A percentile compares a stretch with the other conserved stretches of the same genome.
Conservation (phyloP, 2,329 filamentous ascomycete genomes). For the Achaetomium macrosporum region DNA sequence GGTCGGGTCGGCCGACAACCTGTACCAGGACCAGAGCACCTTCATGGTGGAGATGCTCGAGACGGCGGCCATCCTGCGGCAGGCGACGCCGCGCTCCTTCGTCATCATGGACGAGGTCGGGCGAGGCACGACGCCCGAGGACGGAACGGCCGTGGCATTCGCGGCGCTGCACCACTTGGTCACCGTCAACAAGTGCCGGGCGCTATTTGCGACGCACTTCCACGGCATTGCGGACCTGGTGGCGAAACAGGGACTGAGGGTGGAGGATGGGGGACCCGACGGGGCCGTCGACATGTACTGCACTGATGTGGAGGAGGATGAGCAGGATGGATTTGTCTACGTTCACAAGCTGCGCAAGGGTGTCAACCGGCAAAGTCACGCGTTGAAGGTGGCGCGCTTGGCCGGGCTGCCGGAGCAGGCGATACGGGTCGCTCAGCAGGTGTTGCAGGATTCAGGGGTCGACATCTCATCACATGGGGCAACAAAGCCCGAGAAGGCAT, state of each 20-base stretch:
- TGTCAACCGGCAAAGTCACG: slow-evolving; percentile 82
- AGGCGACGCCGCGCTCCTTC: slow-evolving; percentile 78
- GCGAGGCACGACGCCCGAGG: slow-evolving; percentile 85
- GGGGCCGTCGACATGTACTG: slow-evolving; percentile 67
- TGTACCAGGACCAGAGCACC: slow-evolving; percentile 92
- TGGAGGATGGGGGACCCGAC: slow-evolving; percentile 28
- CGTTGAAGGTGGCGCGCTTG: slow-evolving; percentile 85
- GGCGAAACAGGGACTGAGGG: slow-evolving; percentile 40
- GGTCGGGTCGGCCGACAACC: slow-evolving; percentile 87
- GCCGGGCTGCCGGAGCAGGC: slow-evolving; percentile 74
- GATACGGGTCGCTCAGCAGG: slow-evolving; percentile 58
- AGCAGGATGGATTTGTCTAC: slow-evolving; percentile 69
- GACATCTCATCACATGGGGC: slow-evolving; percentile 8
- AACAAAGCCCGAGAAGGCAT: not conserved
- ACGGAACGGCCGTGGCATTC: slow-evolving; percentile 84
- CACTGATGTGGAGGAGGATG: slow-evolving; percentile 78
- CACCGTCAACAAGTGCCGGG: slow-evolving; percentile 67
- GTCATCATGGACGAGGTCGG: slow-evolving; percentile 99
- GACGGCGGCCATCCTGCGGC: slow-evolving; percentile 80
- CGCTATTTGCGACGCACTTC: slow-evolving; percentile 93
- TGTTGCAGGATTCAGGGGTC: slow-evolving; percentile 38
- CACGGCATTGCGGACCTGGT: slow-evolving; percentile 78
- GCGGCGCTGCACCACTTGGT: slow-evolving; percentile 82
- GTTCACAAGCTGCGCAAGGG: slow-evolving; percentile 76
- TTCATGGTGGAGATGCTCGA: slow-evolving; percentile 99